Evolutionary conservation across 768 basidiomycete species (phyloP).

Genomic region (Lentinula edodes): DNA sequence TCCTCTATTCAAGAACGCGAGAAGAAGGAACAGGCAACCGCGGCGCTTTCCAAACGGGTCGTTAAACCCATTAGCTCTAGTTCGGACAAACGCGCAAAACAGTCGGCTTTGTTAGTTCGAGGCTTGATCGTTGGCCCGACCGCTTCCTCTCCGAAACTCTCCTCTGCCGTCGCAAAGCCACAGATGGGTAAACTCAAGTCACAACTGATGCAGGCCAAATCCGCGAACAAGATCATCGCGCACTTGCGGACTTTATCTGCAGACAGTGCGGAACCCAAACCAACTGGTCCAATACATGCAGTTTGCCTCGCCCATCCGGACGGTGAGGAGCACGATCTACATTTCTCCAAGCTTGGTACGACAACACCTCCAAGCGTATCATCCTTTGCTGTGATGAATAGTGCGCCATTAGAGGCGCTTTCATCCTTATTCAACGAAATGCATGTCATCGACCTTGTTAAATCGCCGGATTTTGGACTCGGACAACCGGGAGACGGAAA

Average conservation of each 20-base stretch:
- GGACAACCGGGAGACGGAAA: constrained; percentile 66
- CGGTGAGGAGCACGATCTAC: constrained; percentile 51
- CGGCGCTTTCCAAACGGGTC: constrained; percentile 28
- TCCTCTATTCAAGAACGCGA: constrained; percentile 31
- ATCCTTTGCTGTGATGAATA: constrained; percentile 32
- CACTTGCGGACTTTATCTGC: constrained; percentile 54
- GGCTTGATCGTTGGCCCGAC: constrained; percentile 62
- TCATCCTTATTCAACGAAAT: constrained; percentile 50
- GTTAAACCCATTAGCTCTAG: constrained; percentile 24
- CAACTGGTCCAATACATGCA: constrained; percentile 60
- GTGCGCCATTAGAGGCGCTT: constrained; percentile 46
- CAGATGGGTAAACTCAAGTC: constrained; percentile 63
- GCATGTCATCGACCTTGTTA: constrained; percentile 55
- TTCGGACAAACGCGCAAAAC: constrained; percentile 56
- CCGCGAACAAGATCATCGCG: constrained; percentile 67
- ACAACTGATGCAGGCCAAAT: constrained; percentile 59
- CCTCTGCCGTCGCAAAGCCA: constrained; percentile 37
- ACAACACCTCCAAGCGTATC: constrained; percentile 12
- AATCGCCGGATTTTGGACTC: constrained; percentile 59
- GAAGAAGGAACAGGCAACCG: constrained; percentile 31
- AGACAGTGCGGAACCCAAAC: constrained; percentile 20
- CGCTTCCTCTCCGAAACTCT: constrained; percentile 28
- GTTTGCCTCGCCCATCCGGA: constrained; percentile 68
- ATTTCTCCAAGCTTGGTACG: constrained; percentile 44
- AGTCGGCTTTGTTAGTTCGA: constrained; percentile 59